Evolutionary conservation across 768 basidiomycete genomes (phyloP), one percentile per base, ranked within the genome.

Genomic region (Sporobolomyces phaffii): DNA sequence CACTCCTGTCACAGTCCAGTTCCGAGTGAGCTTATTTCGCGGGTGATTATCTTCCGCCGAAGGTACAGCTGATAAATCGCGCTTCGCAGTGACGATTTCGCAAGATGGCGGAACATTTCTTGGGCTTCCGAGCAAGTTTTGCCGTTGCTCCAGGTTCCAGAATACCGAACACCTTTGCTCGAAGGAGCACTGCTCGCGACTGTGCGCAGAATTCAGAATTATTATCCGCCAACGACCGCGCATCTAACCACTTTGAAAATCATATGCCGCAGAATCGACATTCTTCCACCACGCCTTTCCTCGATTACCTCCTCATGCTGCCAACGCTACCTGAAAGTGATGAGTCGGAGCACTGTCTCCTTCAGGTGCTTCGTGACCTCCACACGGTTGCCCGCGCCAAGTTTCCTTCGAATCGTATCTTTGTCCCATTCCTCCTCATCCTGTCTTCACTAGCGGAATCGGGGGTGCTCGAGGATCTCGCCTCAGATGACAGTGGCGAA

Each of bases 341-440:
- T 84, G 33, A 84, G 85, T 33, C 84, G 85, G 29, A 80, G 84
- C 5, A 80, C 73, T 80, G 79, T 72, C 79, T 86, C 40, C 72
- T 80, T 14, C 75, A 77, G n/a, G 79, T 91, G 17, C 78, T 83
- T 20, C 76, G 78, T 10, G 86, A 89, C 75, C 81, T 93, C 40
- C 66, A 86, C 28, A 75, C 76, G 7, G 81, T 84, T 63, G 84
- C 82, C 1, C 81, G 82, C 64, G 73, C 79, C 38, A 84, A 87
- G 68, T 72, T 84, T 41, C 77, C 80, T 17, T 82, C 83, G 13
- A 97, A 96, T 74, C 79, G 82, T 14, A 79, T 89, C 33, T 86
- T 94, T 44, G 81, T 96, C n/a, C 92, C 94, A 0, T 82, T 87
- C 15, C 77, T 96, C 65, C 86, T 89, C 73, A 86, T 87, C 3